Evolutionary conservation across 2,329 filamentous ascomycete genomes (phyloP), one percentile per base, ranked within the genome.

Genomic region (Tolypocladium nubicola): DNA sequence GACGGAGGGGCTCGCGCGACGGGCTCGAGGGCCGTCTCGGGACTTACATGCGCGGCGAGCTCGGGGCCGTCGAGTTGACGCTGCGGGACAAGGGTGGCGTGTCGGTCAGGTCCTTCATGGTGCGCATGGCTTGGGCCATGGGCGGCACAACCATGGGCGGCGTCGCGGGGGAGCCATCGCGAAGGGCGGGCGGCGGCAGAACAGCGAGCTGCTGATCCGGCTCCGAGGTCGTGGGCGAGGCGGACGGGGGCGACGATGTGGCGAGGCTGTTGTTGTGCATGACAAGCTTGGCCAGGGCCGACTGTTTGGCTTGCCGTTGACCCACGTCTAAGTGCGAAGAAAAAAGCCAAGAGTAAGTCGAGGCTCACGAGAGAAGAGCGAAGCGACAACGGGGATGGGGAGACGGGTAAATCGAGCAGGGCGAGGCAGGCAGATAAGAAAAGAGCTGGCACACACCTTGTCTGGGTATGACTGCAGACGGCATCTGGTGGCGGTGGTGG

Each of bases 41-140:
- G 38, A 71, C 81, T 75, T 68, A 83, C 80, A 84, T 79, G 67
- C 81, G 76, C 52, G 82, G 82, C 33, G 82, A 84, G 39, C 72
- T 79, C 43, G 81, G 80, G 16, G 81, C 81, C 43, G 82, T 84
- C 8, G 82, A 84, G 19, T 77, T 76, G 58, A 81, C 75, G 66
- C 81, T 84, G 60, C 79, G 76, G 56, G 79, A 75, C 62, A 81
- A 79, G 23, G 80, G 78, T 50, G 81, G 81, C 63, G 81, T 80
- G 56, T 80, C 79, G 55, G 75, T 75, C 62, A 74, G 65, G 59
- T 76, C 72, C 61, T 75, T 74, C 61, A 78, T 70, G 60, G 69
- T 72, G 60, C 70, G 71, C 53, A 77, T 60, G 35, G 75, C 74
- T 53, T 70, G 71, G 55, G 75, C 71, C 64, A 78, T 70, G 60